Evolutionary conservation across 352 stramenopile genomes (phyloP).

Genomic region (Phytopythium chamaehyphon): DNA sequence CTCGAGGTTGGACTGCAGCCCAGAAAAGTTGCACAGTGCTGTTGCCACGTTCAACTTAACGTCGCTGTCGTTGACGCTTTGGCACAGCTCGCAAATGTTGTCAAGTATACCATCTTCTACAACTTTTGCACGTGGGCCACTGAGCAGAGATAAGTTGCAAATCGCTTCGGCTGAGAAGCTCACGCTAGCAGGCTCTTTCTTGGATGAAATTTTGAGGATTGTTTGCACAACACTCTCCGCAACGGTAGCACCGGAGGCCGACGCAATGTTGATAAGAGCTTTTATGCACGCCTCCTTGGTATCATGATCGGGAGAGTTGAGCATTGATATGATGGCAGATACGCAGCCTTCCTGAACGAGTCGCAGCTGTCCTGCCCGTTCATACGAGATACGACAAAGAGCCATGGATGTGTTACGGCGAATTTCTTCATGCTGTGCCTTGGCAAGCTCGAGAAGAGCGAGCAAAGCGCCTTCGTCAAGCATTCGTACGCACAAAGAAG

Average conservation of each 20-base stretch:
- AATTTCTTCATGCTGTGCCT: conserved; percentile 76
- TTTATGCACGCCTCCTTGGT: conserved; percentile 85
- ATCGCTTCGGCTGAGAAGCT: conserved; percentile 69
- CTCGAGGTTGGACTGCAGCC: conserved; percentile 62
- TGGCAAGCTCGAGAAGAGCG: conserved; percentile 69
- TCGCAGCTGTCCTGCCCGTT: conserved; percentile 56
- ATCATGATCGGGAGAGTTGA: conserved; percentile 73
- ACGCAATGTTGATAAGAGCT: conserved; percentile 82
- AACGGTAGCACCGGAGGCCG: conserved; percentile 48
- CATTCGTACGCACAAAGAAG: conserved; percentile 40
- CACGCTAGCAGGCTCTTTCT: conserved; percentile 50
- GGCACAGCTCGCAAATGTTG: conserved; percentile 62
- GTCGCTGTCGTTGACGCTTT: conserved; percentile 27
- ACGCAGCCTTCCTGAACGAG: conserved; percentile 81
- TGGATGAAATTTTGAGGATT: conserved; percentile 71
- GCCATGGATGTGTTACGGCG: conserved; percentile 80
- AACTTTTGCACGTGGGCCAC: conserved; percentile 61
- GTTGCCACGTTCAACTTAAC: conserved; percentile 64
- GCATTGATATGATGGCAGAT: conserved; percentile 80
- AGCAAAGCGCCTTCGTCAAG: conserved; percentile 73
- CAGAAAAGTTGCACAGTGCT: conserved; percentile 79
- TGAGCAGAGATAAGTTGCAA: conserved; percentile 73
- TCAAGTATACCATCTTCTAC: conserved; percentile 78
- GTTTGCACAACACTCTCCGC: conserved; percentile 75
- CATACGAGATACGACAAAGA: conserved; percentile 80